A percentile compares a stretch with the other conserved stretches of the same genome.
phyloP scores from a whole-genome alignment of 108 stramenopile species.

The Cyclotella kingstonii region DNA sequence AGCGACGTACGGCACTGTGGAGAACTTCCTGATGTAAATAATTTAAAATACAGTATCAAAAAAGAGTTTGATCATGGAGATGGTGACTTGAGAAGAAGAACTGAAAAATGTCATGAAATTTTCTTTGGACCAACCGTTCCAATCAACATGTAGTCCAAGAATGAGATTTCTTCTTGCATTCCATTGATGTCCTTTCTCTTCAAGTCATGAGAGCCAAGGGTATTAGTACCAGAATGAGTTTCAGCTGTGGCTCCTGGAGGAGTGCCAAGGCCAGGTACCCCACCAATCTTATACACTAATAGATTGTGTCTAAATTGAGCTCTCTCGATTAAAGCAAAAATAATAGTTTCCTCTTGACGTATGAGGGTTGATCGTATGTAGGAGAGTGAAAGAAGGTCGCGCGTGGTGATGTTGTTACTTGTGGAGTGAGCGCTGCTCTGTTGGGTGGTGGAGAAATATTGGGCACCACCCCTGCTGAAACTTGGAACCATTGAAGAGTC shows the following conservation, averaged over 20 bases:
- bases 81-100: background rate
- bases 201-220: background rate
- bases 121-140: slow-evolving; percentile 69
- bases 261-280: slow-evolving; percentile 58
- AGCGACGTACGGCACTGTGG: slow-evolving; percentile 93
- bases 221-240: no score
- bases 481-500: no score
- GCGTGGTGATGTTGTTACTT: slow-evolving; percentile 58
- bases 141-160: slow-evolving; percentile 50
- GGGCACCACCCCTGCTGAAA: no score
- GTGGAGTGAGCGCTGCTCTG: background rate
- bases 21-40: slow-evolving; percentile 66
- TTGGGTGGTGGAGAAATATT: background rate
- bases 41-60: background rate
- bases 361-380: slow-evolving; percentile 86
- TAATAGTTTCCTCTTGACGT: slow-evolving; percentile 98
- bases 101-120: background rate
- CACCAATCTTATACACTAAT: slow-evolving; percentile 79
- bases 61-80: background rate
- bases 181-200: background rate
- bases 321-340: slow-evolving; percentile 97
- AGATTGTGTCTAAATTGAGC: slow-evolving; percentile 91
- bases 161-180: slow-evolving; percentile 18
- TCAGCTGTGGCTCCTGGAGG: slow-evolving; percentile 49
- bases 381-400: slow-evolving; percentile 79